Evolutionary conservation across 345 rosid species (phyloP).

Genomic region (Eucalyptus urophylla): DNA sequence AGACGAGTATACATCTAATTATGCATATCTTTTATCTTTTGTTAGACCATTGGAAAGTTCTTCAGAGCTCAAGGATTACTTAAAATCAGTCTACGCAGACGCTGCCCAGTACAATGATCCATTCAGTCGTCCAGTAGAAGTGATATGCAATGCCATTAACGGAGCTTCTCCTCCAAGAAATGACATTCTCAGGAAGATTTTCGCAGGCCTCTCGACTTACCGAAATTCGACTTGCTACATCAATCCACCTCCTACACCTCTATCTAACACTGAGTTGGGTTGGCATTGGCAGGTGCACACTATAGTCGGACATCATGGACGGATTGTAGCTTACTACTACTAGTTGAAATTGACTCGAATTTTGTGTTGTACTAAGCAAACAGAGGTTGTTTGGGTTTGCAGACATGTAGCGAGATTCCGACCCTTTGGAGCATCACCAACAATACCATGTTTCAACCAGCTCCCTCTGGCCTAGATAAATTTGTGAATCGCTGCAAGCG

Average conservation of each 20-base stretch:
- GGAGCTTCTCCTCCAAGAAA: not conserved
- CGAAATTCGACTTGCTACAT: not conserved
- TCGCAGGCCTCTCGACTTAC: not conserved
- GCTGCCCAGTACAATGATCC: not conserved
- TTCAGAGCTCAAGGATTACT: not conserved
- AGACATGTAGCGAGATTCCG: conserved; percentile 49
- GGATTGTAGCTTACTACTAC: not conserved
- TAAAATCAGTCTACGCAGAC: not conserved
- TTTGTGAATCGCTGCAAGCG: not conserved
- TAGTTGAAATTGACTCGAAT: too few species aligned
- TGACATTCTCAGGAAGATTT: not conserved
- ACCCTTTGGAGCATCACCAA: conserved; percentile 17
- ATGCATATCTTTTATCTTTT: not conserved
- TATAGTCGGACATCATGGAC: not conserved
- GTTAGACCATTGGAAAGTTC: not conserved
- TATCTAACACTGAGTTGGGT: not conserved
- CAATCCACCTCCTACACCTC: not conserved
- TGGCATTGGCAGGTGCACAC: not conserved
- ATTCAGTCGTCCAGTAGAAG: not conserved
- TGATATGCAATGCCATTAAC: not conserved
- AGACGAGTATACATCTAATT: not conserved
- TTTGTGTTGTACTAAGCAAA: too few species aligned
- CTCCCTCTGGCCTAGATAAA: not conserved
- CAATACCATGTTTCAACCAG: conserved; percentile 17
- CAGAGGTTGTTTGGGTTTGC: not conserved